phyloP scores from a whole-genome alignment of 176 grass and related monocot species.

The Chloris gayana region DNA sequence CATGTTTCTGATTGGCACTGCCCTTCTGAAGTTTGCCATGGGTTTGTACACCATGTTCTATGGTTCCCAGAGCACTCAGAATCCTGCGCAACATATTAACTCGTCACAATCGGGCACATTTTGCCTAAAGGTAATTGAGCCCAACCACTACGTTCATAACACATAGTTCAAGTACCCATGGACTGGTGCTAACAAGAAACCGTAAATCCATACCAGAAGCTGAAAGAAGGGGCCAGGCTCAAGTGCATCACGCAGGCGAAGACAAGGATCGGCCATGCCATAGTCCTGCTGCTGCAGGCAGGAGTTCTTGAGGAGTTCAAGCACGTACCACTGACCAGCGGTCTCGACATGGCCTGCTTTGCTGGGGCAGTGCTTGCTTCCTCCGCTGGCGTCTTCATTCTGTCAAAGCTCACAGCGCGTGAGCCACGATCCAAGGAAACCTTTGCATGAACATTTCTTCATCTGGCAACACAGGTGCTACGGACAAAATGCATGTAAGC shows the following conservation, averaged over 20 bases:
- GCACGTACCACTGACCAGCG: constrained; percentile 60
- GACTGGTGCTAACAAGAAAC: background rate
- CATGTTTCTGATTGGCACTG: constrained; percentile 89
- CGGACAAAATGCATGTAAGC: background rate
- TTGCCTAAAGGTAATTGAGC: constrained; percentile 48
- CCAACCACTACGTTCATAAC: background rate
- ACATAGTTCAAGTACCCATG: background rate
- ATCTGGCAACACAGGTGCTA: background rate
- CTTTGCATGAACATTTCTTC: constrained; percentile 24
- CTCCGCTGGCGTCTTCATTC: constrained; percentile 76
- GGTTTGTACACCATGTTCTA: constrained; percentile 69
- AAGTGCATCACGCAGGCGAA: constrained; percentile 64
- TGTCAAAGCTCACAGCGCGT: constrained; percentile 48
- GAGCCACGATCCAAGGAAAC: background rate
- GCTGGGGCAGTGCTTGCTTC: constrained; percentile 68
- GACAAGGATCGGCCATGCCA: constrained; percentile 75
- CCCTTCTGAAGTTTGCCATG: constrained; percentile 86
- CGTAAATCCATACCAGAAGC: constrained; percentile 53
- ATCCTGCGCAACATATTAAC: constrained; percentile 26
- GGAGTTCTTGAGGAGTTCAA: constrained; percentile 82
- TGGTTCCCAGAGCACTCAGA: constrained; percentile 42
- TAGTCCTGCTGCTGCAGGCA: constrained; percentile 76
- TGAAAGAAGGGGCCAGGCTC: constrained; percentile 63
- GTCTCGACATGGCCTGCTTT: constrained; percentile 78
- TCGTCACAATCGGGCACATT: constrained; percentile 55